Conservation (phyloP, 306 rosid genomes). For the Vigna reflexopilosa region DNA sequence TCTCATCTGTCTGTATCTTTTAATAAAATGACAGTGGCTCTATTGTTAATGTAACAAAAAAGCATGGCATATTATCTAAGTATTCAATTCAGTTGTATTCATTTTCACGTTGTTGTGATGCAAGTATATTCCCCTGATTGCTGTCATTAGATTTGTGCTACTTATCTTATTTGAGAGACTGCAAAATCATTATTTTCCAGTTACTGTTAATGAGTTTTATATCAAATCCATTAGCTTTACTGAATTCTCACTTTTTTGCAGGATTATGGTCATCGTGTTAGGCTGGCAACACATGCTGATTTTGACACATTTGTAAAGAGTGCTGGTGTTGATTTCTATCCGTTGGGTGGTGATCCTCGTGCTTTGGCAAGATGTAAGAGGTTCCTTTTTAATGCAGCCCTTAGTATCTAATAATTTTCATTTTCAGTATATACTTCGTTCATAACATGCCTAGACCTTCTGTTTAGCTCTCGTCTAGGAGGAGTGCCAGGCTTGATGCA, state of each 20-base stretch:
- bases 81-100: not conserved
- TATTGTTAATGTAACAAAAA: conserved; percentile 4
- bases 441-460: not conserved
- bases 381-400: conserved; percentile 35
- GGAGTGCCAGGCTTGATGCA: too few species aligned
- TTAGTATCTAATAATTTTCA: conserved; percentile 14
- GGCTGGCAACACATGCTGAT: conserved; percentile 89
- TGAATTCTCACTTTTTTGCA: conserved; percentile 43
- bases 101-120: not conserved
- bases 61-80: not conserved
- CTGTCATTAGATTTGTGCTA: conserved; percentile 12
- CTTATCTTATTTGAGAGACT: conserved; percentile 31
- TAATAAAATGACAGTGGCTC: not conserved
- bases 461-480: not conserved
- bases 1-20: not conserved
- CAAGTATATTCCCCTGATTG: conserved; percentile 1
- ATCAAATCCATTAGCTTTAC: conserved; percentile 13
- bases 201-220: conserved; percentile 19
- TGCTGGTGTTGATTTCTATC: conserved; percentile 81
- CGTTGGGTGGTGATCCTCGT: conserved; percentile 92
- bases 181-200: conserved; percentile 25
- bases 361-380: conserved; percentile 90
- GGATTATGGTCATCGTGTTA: conserved; percentile 86
- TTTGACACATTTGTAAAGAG: conserved; percentile 75
- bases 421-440: not conserved